phyloP scores from a whole-genome alignment of 2,329 filamentous ascomycete species.

The Paradendryphiella salina region DNA sequence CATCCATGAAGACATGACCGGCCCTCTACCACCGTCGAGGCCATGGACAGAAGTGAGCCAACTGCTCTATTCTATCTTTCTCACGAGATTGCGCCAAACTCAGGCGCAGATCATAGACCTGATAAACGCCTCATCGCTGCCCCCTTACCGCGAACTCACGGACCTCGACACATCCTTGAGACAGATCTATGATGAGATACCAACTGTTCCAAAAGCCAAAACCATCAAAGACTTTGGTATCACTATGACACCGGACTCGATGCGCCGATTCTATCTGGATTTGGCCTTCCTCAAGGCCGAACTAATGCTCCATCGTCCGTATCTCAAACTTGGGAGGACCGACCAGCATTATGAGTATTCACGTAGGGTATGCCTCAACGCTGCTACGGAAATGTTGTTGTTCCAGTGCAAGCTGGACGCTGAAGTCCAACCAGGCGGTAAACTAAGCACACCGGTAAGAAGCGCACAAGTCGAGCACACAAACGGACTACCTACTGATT shows the following conservation, averaged over 20 bases:
- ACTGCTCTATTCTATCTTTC: conserved; percentile 32
- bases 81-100: conserved; percentile 29
- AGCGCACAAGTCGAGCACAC: background rate
- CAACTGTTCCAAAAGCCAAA: conserved; percentile 21
- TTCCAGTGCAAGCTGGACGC: conserved; percentile 51
- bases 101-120: conserved; percentile 39
- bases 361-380: conserved; percentile 50
- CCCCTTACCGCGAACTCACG: conserved; percentile 36
- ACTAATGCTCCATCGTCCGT: conserved; percentile 46
- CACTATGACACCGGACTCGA: conserved; percentile 16
- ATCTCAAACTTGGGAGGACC: conserved; percentile 41
- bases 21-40: conserved; percentile 33
- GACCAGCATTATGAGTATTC: conserved; percentile 49
- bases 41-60: conserved; percentile 35
- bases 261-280: conserved; percentile 38
- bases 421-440: conserved; percentile 49
- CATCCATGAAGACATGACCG: conserved; percentile 43
- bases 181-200: conserved; percentile 28
- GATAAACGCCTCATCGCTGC: conserved; percentile 30
- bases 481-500: background rate
- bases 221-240: conserved; percentile 18
- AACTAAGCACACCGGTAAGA: conserved; percentile 20
- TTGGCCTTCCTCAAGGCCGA: conserved; percentile 40
- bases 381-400: conserved; percentile 50
- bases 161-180: conserved; percentile 33